A percentile compares a stretch with the other conserved stretches of the same genome.
Evolutionary conservation across 2,329 filamentous ascomycete genomes (phyloP).

Genomic region (Chaetoscypha palmicola): DNA sequence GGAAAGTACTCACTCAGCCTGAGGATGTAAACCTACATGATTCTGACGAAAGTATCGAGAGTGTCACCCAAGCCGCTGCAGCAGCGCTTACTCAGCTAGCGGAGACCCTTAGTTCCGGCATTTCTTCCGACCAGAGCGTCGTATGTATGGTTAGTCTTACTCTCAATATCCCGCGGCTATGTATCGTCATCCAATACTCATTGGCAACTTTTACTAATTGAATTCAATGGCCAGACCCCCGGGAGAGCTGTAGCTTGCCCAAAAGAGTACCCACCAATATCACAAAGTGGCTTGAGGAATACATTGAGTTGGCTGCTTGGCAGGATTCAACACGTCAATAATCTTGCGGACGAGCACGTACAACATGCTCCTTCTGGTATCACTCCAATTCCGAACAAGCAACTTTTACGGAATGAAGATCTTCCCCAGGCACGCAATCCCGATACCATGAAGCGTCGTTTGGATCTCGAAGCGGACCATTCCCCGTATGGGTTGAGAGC

Average conservation of each 20-base stretch:
- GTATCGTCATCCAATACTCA: slow-evolving; percentile 10
- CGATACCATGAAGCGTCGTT: slow-evolving; percentile 26
- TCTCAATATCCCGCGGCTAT: slow-evolving; percentile 9
- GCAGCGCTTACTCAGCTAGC: slow-evolving; percentile 26
- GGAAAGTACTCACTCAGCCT: slow-evolving; percentile 15
- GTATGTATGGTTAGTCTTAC: slow-evolving; percentile 24
- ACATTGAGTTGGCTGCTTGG: slow-evolving; percentile 27
- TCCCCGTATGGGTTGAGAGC: slow-evolving; percentile 7
- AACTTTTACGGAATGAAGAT: slow-evolving; percentile 9
- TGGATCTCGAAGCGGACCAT: slow-evolving; percentile 17
- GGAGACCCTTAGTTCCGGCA: slow-evolving; percentile 25
- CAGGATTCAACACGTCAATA: slow-evolving; percentile 26
- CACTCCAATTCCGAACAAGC: slow-evolving; percentile 10
- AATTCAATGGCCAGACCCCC: slow-evolving; percentile 11
- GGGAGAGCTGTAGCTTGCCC: slow-evolving; percentile 11
- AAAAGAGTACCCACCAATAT: slow-evolving; percentile 23
- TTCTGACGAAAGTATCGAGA: slow-evolving; percentile 22
- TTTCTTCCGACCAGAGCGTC: slow-evolving; percentile 22
- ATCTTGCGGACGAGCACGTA: slow-evolving; percentile 26
- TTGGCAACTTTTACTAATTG: slow-evolving; percentile 6
- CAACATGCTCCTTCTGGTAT: slow-evolving; percentile 17
- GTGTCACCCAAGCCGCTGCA: slow-evolving; percentile 22
- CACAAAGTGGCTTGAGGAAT: slow-evolving; percentile 24
- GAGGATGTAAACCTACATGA: slow-evolving; percentile 12
- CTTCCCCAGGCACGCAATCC: slow-evolving; percentile 15